Base-by-base conservation (phyloP, 176 grass and related monocot species). In the Zoysia pacifica region DNA sequence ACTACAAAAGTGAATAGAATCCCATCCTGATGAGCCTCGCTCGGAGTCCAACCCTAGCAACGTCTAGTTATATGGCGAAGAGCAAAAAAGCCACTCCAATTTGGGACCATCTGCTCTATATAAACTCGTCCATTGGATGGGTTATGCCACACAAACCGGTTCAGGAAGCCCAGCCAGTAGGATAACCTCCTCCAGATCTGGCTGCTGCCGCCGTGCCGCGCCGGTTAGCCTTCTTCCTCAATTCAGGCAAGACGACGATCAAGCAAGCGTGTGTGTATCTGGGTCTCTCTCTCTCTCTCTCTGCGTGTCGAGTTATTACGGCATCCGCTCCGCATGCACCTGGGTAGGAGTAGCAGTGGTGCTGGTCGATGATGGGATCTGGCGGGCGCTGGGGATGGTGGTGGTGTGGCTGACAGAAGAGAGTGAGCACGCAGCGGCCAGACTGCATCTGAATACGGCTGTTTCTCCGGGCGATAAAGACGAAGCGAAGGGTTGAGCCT, bases 391-490 rank as follows among this genome's bases (percentile, higher is more conserved):
- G 76, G 28, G 10, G 41, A 82, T 65, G 68, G 56, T 38, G 58
- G 64, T 66, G 63, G 53, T 54, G 74, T 37, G 80, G 90, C 83
- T 92, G 90, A 92, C 90, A 89, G 86, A 92, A 86, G 83, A 86
- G 80, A 89, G 90, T 89, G 90, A 89, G 90, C 90, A 92, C 83
- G 36, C 86, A 89, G 83, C 86, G 71, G 83, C 41, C 73, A 74
- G 86, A 79, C 70, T 85, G 79, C 82, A 85, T 88, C 87, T 83
- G 6, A 52, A 67, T 15, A 36, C 35, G 9, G 55, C 78, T 51
- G 75, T 44, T 54, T 5, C 52, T 37, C 28, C 28, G 28, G 65
- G 6, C 5, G 86, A 77, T 65, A 80, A 67, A 67, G 51, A 59
- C 43, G 70, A 54, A 2, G 40, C 28, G 39, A 68, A 35, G 19